Evolutionary conservation across 2,329 filamentous ascomycete species (phyloP).

Genomic region (Xylariomycetidae sp.): DNA sequence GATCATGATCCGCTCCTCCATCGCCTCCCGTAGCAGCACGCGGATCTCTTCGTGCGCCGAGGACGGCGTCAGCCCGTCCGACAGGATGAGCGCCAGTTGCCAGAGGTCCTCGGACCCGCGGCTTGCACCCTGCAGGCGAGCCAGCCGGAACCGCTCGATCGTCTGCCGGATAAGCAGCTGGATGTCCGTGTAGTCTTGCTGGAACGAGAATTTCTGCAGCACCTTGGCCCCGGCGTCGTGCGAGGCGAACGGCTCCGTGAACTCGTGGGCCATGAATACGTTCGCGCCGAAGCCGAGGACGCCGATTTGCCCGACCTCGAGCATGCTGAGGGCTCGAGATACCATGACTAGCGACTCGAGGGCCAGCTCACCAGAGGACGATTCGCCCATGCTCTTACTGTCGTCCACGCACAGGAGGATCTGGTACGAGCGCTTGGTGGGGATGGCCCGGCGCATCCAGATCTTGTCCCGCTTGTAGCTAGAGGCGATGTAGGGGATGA

Average conservation of each 20-base stretch:
- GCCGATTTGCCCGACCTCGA: constrained; percentile 90
- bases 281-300: constrained; percentile 83
- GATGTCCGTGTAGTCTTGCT: constrained; percentile 82
- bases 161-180: constrained; percentile 68
- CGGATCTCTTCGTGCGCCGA: constrained; percentile 76
- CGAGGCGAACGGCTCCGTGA: constrained; percentile 72
- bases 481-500: constrained; percentile 98
- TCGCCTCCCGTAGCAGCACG: constrained; percentile 75
- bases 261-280: constrained; percentile 79
- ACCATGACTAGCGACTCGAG: constrained; percentile 94
- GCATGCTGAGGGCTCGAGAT: constrained; percentile 77
- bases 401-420: constrained; percentile 97
- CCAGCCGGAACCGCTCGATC: constrained; percentile 75
- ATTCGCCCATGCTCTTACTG: constrained; percentile 86
- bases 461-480: constrained; percentile 99
- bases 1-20: constrained; percentile 93
- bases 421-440: constrained; percentile 91
- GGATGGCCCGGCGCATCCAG: constrained; percentile 92
- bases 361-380: constrained; percentile 68
- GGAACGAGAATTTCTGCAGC: constrained; percentile 78
- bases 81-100: constrained; percentile 91
- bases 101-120: constrained; percentile 65
- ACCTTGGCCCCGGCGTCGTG: constrained; percentile 75
- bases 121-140: constrained; percentile 54
- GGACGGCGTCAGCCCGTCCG: constrained; percentile 84